Percentiles rank a stretch among this genome's conserved stretches.
Conservation (phyloP, 2,329 filamentous ascomycete species). For the Xylariaceae sp. region DNA sequence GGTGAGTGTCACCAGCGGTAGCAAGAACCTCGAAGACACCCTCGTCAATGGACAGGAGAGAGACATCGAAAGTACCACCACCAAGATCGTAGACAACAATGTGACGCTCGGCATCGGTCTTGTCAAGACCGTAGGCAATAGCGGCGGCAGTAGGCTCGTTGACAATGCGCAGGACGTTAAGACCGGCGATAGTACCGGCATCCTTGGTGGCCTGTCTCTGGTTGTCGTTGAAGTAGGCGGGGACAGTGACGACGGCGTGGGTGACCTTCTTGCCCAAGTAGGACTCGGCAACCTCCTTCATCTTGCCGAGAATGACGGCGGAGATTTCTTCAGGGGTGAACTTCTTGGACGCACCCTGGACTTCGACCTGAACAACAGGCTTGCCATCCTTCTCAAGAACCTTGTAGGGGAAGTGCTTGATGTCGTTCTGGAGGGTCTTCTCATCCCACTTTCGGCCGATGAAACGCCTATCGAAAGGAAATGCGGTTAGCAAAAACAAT, state of each 20-base stretch:
- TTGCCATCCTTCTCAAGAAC: conserved; percentile 86
- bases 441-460: conserved; percentile 80
- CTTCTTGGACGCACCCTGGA: conserved; percentile 58
- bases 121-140: conserved; percentile 89
- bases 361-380: conserved; percentile 73
- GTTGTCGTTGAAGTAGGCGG: conserved; percentile 98
- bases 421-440: conserved; percentile 83
- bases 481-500: conserved; percentile 29
- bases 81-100: conserved; percentile 92
- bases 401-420: conserved; percentile 99
- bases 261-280: conserved; percentile 79
- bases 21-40: conserved; percentile 93
- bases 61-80: conserved; percentile 93
- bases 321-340: conserved; percentile 79
- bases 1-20: conserved; percentile 93
- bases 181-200: conserved; percentile 82
- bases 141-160: conserved; percentile 95
- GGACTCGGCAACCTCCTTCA: conserved; percentile 76
- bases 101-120: conserved; percentile 76
- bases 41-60: conserved; percentile 83
- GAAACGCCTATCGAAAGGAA: conserved; percentile 54
- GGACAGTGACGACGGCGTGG: conserved; percentile 88
- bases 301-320: conserved; percentile 77
- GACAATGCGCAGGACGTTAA: conserved; percentile 92
- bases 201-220: conserved; percentile 97